A percentile compares a stretch with the other conserved stretches of the same genome.
Conservation (phyloP, 176 grass and related monocot genomes). For the Neostapfia colusana region DNA sequence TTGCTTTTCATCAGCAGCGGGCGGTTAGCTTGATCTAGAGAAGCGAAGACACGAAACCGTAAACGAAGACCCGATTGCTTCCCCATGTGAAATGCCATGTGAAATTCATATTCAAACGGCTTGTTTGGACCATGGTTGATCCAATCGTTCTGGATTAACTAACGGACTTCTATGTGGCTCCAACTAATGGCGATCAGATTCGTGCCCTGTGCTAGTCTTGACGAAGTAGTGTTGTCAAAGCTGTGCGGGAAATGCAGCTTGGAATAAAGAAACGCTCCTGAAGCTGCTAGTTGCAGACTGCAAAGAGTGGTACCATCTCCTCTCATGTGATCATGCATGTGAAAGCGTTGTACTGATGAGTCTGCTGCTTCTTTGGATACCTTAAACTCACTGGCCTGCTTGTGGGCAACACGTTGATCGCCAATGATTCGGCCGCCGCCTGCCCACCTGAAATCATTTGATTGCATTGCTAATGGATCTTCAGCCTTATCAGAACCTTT, state of each 20-base stretch:
- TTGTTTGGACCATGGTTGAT: not conserved
- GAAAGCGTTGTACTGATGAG: conserved; percentile 16
- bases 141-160: not conserved
- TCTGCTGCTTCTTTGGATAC: conserved; percentile 32
- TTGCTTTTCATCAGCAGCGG: not conserved
- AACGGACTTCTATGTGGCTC: not conserved
- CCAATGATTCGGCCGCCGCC: conserved; percentile 34
- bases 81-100: not conserved
- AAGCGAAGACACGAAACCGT: not conserved
- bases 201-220: conserved; percentile 12
- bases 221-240: conserved; percentile 30
- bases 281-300: conserved; percentile 23
- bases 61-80: not conserved
- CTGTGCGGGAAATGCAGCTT: conserved; percentile 13
- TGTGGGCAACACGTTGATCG: conserved; percentile 35
- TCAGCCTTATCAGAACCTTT: conserved; percentile 16
- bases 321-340: conserved; percentile 52
- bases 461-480: not conserved
- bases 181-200: conserved; percentile 23
- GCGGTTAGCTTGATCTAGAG: not conserved
- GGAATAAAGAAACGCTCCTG: not conserved
- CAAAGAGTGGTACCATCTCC: not conserved
- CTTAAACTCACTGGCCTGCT: conserved; percentile 35
- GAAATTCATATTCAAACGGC: not conserved
- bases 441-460: conserved; percentile 29